phyloP scores from a whole-genome alignment of 2,329 filamentous ascomycete genomes.

The Paecilomyces dactylethromorphus region DNA sequence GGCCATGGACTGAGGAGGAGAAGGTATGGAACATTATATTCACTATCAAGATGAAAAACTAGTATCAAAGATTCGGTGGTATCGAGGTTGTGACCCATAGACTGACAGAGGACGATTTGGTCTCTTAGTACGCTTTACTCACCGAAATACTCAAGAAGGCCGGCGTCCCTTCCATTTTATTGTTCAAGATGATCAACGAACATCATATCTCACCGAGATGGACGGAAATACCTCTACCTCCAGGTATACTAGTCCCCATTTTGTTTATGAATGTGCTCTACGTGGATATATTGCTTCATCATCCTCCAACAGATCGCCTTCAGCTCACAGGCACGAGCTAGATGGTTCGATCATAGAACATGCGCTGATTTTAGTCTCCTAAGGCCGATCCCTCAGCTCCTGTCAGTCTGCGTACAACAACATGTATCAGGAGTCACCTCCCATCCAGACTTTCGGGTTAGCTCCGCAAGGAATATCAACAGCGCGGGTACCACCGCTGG shows the following conservation, averaged over 20 bases:
- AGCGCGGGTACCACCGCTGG: constrained; percentile 15
- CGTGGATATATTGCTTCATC: too few relatives aligned
- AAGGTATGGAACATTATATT: constrained; percentile 26
- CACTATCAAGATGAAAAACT: not conserved
- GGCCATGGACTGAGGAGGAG: constrained; percentile 40
- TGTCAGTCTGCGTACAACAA: constrained; percentile 27
- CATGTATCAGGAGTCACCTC: constrained; percentile 24
- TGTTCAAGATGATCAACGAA: constrained; percentile 33
- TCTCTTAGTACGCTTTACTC: constrained; percentile 31
- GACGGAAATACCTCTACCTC: constrained; percentile 36
- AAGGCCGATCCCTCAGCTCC: constrained; percentile 34
- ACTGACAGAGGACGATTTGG: not conserved
- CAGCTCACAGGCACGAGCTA: not conserved
- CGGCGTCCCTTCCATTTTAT: constrained; percentile 27
- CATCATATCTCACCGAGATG: constrained; percentile 30
- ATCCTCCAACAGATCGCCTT: not conserved
- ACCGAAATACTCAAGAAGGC: constrained; percentile 37
- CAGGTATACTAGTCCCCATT: constrained; percentile 25
- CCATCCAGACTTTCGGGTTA: constrained; percentile 10
- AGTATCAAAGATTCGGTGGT: not conserved
- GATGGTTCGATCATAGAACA: not conserved
- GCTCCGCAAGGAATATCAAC: constrained; percentile 16
- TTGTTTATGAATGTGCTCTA: not conserved
- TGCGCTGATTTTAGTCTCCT: constrained; percentile 10
- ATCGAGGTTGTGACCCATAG: not conserved